Conservation (phyloP, 2,329 filamentous ascomycete species). For the Colletotrichum acutatum region DNA sequence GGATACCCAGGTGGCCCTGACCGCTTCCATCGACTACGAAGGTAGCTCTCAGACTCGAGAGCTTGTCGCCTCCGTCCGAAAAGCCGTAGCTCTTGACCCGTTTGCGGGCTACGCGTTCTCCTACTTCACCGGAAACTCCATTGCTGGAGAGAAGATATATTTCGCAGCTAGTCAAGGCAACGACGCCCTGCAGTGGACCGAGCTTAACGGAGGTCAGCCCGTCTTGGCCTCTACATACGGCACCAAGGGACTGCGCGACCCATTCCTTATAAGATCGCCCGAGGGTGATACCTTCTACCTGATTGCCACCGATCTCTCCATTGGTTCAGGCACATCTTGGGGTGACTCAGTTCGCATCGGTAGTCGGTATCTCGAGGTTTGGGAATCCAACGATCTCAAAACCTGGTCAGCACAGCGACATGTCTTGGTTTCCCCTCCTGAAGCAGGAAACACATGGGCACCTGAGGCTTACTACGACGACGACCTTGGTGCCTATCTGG, state of each 20-base stretch:
- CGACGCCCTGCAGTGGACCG: slow-evolving; percentile 61
- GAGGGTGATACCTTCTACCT: slow-evolving; percentile 64
- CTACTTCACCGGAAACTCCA: slow-evolving; percentile 60
- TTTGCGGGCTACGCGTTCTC: slow-evolving; percentile 61
- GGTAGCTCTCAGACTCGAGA: slow-evolving; percentile 41
- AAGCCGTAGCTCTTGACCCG: slow-evolving; percentile 44
- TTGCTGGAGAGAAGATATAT: slow-evolving; percentile 62
- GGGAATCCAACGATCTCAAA: slow-evolving; percentile 62
- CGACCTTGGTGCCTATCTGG: slow-evolving; percentile 52
- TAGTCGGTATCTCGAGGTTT: slow-evolving; percentile 62
- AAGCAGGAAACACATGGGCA: slow-evolving; percentile 65
- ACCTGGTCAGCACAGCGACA: slow-evolving; percentile 64
- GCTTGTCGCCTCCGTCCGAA: slow-evolving; percentile 48
- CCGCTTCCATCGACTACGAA: slow-evolving; percentile 45
- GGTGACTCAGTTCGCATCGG: slow-evolving; percentile 56
- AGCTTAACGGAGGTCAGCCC: slow-evolving; percentile 59
- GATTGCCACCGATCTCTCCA: slow-evolving; percentile 64
- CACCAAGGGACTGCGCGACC: slow-evolving; percentile 62
- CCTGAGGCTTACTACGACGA: slow-evolving; percentile 63
- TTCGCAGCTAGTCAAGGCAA: slow-evolving; percentile 64
- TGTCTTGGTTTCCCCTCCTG: slow-evolving; percentile 58
- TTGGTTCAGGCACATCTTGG: slow-evolving; percentile 65
- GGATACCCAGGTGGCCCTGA: slow-evolving; percentile 45
- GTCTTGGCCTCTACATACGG: slow-evolving; percentile 57
- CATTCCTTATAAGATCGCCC: slow-evolving; percentile 61